Evolutionary conservation across 2,329 filamentous ascomycete genomes (phyloP).

Genomic region (Fusarium poae): DNA sequence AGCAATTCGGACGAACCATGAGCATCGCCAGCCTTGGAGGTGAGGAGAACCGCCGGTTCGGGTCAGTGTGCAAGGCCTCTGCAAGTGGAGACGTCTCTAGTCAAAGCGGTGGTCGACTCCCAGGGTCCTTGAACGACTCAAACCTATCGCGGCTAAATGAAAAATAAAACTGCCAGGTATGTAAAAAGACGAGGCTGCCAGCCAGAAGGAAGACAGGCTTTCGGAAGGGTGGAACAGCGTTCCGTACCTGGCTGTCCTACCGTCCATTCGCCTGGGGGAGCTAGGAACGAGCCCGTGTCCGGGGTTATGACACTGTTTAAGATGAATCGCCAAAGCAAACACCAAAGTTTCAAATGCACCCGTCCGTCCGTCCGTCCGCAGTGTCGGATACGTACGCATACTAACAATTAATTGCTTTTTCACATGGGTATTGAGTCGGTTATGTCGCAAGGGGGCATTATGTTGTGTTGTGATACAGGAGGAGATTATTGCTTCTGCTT

Average conservation of each 20-base stretch:
- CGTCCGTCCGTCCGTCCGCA: slow-evolving; percentile 21
- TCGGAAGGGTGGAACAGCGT: slow-evolving; percentile 32
- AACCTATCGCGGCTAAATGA: slow-evolving; percentile 25
- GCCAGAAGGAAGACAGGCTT: slow-evolving; percentile 6
- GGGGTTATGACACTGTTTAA: slow-evolving; percentile 8
- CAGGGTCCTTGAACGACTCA: slow-evolving; percentile 12
- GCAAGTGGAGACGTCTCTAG: slow-evolving; percentile 11
- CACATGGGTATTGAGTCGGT: slow-evolving; percentile 27
- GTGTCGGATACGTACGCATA: slow-evolving; percentile 6
- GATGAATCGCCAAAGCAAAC: slow-evolving; percentile 36
- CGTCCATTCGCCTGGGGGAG: slow-evolving; percentile 13
- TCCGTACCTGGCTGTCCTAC: slow-evolving; percentile 26
- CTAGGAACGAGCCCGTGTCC: slow-evolving; percentile 32
- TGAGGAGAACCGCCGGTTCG: slow-evolving; percentile 40
- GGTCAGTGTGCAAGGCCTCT: slow-evolving; percentile 32
- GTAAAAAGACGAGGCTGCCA: slow-evolving; percentile 4
- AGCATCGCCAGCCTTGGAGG: slow-evolving; percentile 26
- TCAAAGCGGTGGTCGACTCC: slow-evolving; percentile 10
- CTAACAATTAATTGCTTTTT: slow-evolving; percentile 10
- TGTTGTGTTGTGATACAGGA: slow-evolving; percentile 6
- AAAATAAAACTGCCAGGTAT: slow-evolving; percentile 2
- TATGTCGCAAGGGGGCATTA: slow-evolving; percentile 2
- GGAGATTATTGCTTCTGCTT: slow-evolving; percentile 10
- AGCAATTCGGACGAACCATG: slow-evolving; percentile 22
- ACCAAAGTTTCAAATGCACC: slow-evolving; percentile 36